Evolutionary conservation across 306 rosid species (phyloP).

Genomic region (Lathyrus tuberosus): DNA sequence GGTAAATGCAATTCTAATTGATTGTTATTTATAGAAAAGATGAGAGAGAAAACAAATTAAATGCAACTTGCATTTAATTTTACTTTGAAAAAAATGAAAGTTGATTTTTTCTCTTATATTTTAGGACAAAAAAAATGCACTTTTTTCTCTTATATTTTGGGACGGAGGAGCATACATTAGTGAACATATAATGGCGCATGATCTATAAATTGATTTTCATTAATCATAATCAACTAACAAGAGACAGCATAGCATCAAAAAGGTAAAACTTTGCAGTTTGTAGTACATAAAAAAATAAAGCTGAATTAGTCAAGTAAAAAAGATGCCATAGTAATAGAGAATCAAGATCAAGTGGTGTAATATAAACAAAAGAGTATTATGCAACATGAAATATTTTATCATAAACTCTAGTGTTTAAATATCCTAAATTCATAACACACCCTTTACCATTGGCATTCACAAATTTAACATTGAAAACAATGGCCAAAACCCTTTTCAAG

Average conservation of each 20-base stretch:
- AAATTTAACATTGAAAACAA: neutral
- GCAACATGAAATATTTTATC: conserved; percentile 9
- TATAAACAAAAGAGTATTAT: neutral
- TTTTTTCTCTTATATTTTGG: too few species aligned
- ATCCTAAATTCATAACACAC: neutral
- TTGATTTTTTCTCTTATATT: too few species aligned
- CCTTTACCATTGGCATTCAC: neutral
- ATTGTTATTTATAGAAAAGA: too few species aligned
- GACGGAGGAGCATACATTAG: too few species aligned
- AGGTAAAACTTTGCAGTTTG: neutral
- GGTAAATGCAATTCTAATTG: too few species aligned
- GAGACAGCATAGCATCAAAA: conserved; percentile 12
- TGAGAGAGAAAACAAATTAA: too few species aligned
- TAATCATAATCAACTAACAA: conserved; percentile 8
- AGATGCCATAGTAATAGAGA: neutral
- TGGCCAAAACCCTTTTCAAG: conserved; percentile 2
- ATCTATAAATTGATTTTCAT: neutral
- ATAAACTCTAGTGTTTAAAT: neutral
- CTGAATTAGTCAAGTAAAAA: conserved; percentile 21
- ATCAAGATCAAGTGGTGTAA: neutral
- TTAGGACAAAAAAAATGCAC: too few species aligned
- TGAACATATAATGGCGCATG: neutral
- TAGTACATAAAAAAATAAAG: neutral
- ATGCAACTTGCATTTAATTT: too few species aligned
- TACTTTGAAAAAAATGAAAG: too few species aligned